Evolutionary conservation across 2,329 filamentous ascomycete genomes (phyloP), one percentile per base, ranked within the genome.

Genomic region (Xylariomycetidae sp.): DNA sequence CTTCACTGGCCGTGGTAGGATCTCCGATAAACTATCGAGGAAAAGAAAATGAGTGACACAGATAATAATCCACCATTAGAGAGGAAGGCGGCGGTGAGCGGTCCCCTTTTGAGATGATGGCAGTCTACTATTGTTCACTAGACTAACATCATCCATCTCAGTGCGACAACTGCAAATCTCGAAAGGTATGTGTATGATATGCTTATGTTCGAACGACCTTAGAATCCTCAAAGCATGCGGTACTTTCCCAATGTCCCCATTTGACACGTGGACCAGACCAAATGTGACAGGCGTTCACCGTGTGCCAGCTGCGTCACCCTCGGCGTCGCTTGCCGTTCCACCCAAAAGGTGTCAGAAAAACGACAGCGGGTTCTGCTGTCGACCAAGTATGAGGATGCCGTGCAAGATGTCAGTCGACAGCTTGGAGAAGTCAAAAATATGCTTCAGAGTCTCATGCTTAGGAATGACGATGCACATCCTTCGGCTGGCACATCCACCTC

Each of bases 351-450:
- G 0, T 33, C 46, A 14, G 53, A 57, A 36, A 54, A 54, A 34
- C 48, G 51, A n/a, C 54, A 57, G 25, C 49, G 54, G 7, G 48
- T 55, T n/a, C 38, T 56, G 10, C 25, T 57, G 27, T 56, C 54
- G 11, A 40, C 53, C 4, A 51, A 44, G 16, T 56, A 56, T 30
- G 53, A 56, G 22, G 54, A 57, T 16, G 45, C 52, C 8, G 41
- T 57, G n/a, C 49, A 52, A 27, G 51, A 52, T 25, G 47, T 56
- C 23, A 44, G 45, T 28, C 42, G 40, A 5, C 51, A 51, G 5
- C 42, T 57, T 17, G 38, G 44, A 13, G 48, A 56, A 3, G 48
- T 55, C 12, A 48, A 44, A 16, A 38, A 45, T 6, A 53, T 53
- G 37, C 40, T 56, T 6, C 47, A 49, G 8, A 31, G 30, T 5